Evolutionary conservation across 2,329 filamentous ascomycete species (phyloP), one percentile per base, ranked within the genome.

Genomic region (Myriangium duriaei): DNA sequence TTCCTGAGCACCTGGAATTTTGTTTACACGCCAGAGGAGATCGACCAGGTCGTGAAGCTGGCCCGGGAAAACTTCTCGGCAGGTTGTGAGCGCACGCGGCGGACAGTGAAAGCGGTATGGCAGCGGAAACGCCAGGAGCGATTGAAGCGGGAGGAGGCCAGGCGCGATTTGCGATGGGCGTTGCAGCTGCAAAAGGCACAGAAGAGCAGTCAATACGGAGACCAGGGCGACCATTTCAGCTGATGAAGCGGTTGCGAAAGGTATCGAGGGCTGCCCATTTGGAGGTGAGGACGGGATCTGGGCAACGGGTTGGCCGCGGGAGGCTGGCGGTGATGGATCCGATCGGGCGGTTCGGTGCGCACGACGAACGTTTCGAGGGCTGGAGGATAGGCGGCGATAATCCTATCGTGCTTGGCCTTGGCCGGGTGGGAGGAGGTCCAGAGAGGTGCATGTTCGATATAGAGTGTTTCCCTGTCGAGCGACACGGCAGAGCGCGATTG

Each of bases 1-100:
- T 96, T 86, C 59, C 76, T 96, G 65, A 84, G 77, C 48, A 98
- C 91, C 0, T 98, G 91, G 91, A 98, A 98, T 55, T 96, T 96
- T 55, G 78, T 95, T 18, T 98, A 96, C 58, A 92, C 82, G 2
- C 79, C 86, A 0, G 79, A 91, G 41, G 80, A 98, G 57, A 77
- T 98, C 37, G 87, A 96, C 49, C 73, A 74, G 16, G 85, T 93
- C 0, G 80, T 94, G 2, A 69, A 72, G 4, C 69, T 98, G 17
- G 87, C 91, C 1, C 71, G 76, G 39, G 84, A 84, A 9, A 98
- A 98, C 58, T 98, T 85, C 49, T 68, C 74, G 4, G 84, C 93
- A 55, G 86, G 88, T 1, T 73, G 74, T 34, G 81, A 83, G 40
- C 76, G 82, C 58, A 83, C 91, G 13, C 77, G 74, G 46, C 69